These are phyloP conservation scores for Tremellales sp. DNA, from an alignment of 1,284 basidiomycete genomes.

Conservation along the genomic window DNA sequence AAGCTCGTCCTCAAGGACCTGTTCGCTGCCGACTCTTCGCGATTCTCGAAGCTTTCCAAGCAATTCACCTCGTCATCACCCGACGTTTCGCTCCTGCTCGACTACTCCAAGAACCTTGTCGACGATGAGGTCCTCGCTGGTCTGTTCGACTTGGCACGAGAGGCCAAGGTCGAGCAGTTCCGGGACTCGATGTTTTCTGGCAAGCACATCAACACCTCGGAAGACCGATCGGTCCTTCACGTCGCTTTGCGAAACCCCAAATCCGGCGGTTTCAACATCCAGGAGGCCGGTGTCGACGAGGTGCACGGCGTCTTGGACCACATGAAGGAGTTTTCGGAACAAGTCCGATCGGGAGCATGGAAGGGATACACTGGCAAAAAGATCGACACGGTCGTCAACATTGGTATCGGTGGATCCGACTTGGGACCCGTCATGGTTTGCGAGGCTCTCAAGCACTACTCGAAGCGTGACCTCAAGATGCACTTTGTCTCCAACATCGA, in stretches of 20 bases:
- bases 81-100: slow-evolving; percentile 78
- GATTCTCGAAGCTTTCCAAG: slow-evolving; percentile 81
- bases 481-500: slow-evolving; percentile 98
- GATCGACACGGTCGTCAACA: slow-evolving; percentile 95
- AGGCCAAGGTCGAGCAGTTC: slow-evolving; percentile 78
- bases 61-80: slow-evolving; percentile 64
- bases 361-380: slow-evolving; percentile 96
- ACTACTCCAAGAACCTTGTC: slow-evolving; percentile 96
- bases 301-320: slow-evolving; percentile 81
- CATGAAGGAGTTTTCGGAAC: slow-evolving; percentile 84
- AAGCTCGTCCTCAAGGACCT: slow-evolving; percentile 84
- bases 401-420: slow-evolving; percentile 97
- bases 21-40: slow-evolving; percentile 76
- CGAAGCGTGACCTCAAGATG: slow-evolving; percentile 78
- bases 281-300: slow-evolving; percentile 71
- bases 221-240: slow-evolving; percentile 93
- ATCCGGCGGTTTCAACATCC: slow-evolving; percentile 61
- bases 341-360: slow-evolving; percentile 80
- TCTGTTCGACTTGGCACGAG: slow-evolving; percentile 74
- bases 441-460: slow-evolving; percentile 91
- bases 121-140: slow-evolving; percentile 74
- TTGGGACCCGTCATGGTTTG: slow-evolving; percentile 98
- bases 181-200: slow-evolving; percentile 93
- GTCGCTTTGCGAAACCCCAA: slow-evolving; percentile 78
- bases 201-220: slow-evolving; percentile 96